These are phyloP conservation scores for Zizania palustris DNA, from an alignment of 202 grass and related monocot genomes.

Conservation along the genomic window DNA sequence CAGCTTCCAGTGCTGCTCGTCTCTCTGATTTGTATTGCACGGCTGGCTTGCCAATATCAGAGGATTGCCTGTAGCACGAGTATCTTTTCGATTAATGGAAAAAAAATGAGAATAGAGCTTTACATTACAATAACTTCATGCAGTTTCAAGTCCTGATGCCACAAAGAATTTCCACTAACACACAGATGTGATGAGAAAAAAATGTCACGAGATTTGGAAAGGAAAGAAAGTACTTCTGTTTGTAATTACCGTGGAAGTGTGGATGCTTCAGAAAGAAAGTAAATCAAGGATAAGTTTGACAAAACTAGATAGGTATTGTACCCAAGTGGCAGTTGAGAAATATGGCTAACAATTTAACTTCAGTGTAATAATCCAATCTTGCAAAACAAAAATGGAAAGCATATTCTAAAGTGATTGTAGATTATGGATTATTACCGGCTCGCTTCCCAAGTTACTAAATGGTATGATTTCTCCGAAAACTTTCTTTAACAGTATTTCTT, in stretches of 20 bases:
- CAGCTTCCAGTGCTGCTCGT: slow-evolving; percentile 61
- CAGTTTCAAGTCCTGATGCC: neutral
- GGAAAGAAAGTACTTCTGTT: no score
- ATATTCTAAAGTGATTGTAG: no score
- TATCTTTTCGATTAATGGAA: slow-evolving; percentile 28
- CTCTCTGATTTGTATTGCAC: slow-evolving; percentile 78
- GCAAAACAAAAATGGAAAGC: neutral
- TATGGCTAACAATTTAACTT: neutral
- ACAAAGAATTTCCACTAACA: neutral
- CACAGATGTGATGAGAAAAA: neutral
- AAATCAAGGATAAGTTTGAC: no score
- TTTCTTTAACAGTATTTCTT: no score
- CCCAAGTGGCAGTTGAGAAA: neutral
- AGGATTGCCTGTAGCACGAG: slow-evolving; percentile 47
- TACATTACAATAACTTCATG: neutral
- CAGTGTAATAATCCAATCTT: neutral
- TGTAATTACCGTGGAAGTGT: no score
- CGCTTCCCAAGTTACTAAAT: no score
- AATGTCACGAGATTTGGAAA: neutral
- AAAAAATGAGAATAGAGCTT: neutral
- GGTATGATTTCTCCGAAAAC: no score
- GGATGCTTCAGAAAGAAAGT: no score
- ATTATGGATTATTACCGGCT: no score
- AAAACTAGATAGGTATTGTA: no score
- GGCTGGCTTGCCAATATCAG: slow-evolving; percentile 73